These are phyloP conservation scores for Fusarium domesticum DNA, from an alignment of 2,329 filamentous ascomycete genomes.

Conservation along the genomic window DNA sequence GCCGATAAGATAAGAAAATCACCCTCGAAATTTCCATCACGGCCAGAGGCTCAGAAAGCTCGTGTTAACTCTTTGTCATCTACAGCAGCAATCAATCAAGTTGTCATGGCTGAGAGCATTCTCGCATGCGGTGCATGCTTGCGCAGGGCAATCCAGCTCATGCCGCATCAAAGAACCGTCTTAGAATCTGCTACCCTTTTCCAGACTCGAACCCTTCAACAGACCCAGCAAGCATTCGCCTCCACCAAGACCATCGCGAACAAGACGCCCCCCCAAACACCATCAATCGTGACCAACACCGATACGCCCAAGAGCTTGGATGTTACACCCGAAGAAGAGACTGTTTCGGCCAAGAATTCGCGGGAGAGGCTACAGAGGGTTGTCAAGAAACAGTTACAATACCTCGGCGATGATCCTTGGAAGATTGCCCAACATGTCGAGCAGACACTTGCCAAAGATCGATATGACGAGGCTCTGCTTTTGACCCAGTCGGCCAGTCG, in stretches of 20 bases:
- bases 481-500: slow-evolving; percentile 69
- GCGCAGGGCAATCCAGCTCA: slow-evolving; percentile 23
- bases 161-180: slow-evolving; percentile 8
- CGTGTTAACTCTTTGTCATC: background rate
- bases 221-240: slow-evolving; percentile 10
- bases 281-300: slow-evolving; percentile 5
- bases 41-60: background rate
- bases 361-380: slow-evolving; percentile 35
- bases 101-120: slow-evolving; percentile 29
- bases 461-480: slow-evolving; percentile 64
- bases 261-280: background rate
- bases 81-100: background rate
- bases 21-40: slow-evolving; percentile 7
- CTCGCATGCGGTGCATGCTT: slow-evolving; percentile 29
- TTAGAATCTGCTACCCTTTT: slow-evolving; percentile 8
- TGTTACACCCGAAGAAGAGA: slow-evolving; percentile 7
- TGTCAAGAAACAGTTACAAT: slow-evolving; percentile 56
- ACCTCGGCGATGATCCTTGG: slow-evolving; percentile 63
- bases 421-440: slow-evolving; percentile 68
- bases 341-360: slow-evolving; percentile 18
- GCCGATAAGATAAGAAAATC: slow-evolving; percentile 29
- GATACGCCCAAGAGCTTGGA: slow-evolving; percentile 27
- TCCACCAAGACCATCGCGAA: slow-evolving; percentile 8
- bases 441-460: slow-evolving; percentile 54
- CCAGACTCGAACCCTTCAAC: slow-evolving; percentile 9